Conservation (phyloP, 176 grass and related monocot species). For the Lolium rigidum region DNA sequence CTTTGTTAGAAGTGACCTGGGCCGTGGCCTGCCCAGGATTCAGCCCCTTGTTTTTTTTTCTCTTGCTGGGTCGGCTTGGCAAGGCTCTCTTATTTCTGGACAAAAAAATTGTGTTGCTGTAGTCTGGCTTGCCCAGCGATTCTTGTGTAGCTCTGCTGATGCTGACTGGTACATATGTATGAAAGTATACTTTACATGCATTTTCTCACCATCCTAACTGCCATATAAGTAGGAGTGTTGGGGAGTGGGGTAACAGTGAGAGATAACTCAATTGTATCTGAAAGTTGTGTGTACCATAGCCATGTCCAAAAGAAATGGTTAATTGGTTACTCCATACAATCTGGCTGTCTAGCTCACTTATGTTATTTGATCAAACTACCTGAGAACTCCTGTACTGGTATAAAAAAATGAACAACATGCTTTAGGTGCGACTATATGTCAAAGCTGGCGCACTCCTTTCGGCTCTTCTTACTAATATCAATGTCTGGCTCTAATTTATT, state of each 20-base stretch:
- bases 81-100: no score
- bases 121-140: no score
- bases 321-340: background rate
- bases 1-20: no score
- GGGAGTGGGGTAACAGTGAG: background rate
- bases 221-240: background rate
- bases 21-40: no score
- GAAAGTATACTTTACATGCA: background rate
- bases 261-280: background rate
- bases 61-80: no score
- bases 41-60: no score
- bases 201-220: background rate
- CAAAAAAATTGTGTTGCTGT: no score
- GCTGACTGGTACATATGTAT: background rate
- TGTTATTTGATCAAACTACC: slow-evolving; percentile 28
- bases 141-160: no score
- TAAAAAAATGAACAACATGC: background rate
- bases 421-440: background rate
- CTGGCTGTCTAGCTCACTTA: slow-evolving; percentile 2
- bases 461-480: background rate
- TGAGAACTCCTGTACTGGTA: slow-evolving; percentile 5
- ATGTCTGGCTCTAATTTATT: background rate
- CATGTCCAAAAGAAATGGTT: background rate
- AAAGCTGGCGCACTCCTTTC: background rate
- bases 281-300: slow-evolving; percentile 22